Conservation (phyloP, 306 rosid genomes). For the Hippophae rhamnoides region DNA sequence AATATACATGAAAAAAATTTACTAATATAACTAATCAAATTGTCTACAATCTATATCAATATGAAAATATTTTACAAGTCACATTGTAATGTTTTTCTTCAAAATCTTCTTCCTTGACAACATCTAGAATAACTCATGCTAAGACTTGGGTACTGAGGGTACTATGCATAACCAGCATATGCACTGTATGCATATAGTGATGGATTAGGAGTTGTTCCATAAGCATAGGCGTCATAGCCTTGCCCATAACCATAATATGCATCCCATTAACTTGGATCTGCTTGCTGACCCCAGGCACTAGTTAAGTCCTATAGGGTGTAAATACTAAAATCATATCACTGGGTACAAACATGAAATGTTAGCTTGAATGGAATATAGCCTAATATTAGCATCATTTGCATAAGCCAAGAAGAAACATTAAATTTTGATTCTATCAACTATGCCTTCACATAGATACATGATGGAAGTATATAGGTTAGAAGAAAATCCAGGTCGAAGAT, state of each 20-base stretch:
- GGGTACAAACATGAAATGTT: neutral
- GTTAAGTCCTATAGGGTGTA: constrained; percentile 44
- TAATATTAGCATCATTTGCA: neutral
- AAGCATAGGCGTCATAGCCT: constrained; percentile 76
- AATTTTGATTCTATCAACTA: neutral
- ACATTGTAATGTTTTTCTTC: too few species aligned
- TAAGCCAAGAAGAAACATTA: neutral
- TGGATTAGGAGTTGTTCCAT: constrained; percentile 67
- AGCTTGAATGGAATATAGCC: neutral
- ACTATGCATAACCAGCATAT: constrained; percentile 64
- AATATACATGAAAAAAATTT: too few species aligned
- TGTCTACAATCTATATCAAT: too few species aligned
- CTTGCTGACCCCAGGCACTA: constrained; percentile 67
- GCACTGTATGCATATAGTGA: constrained; percentile 65
- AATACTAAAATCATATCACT: constrained; percentile 7
- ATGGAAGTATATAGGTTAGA: neutral
- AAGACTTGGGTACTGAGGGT: constrained; percentile 64
- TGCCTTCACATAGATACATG: neutral
- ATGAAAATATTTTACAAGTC: too few species aligned
- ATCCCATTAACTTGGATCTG: constrained; percentile 67
- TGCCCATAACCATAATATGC: constrained; percentile 80
- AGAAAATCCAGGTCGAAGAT: too few species aligned
- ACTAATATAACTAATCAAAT: too few species aligned
- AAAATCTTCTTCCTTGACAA: too few species aligned
- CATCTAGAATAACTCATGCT: constrained; percentile 1